Evolutionary conservation across 73 alveolate genomes (phyloP), one percentile per base, ranked within the genome.

Genomic region (Paramecium caudatum): DNA sequence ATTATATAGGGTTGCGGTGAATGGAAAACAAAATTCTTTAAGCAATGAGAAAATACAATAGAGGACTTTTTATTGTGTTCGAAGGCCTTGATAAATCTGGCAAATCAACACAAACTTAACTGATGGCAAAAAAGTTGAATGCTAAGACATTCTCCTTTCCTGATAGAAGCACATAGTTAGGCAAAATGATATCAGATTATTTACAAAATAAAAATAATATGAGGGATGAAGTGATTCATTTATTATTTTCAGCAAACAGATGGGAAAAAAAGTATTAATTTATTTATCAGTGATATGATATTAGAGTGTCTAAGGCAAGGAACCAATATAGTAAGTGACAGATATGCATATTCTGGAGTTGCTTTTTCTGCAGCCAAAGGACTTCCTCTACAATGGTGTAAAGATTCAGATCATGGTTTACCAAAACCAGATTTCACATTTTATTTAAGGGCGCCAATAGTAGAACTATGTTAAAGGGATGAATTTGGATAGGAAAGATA

Each of bases 71-170:
- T 70, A 93, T 96, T n/a, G 98, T 94, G 9, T 83, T 96, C 21
- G 99, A 96, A 61, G 99, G 99, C 2, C 91, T 96, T 5, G 99
- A 96, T 85, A 55, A 98, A 21, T 95, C 96, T 45, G 99, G 99
- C 46, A 96, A 96, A 88, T 85, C 98, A 10, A 93, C 99, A 15
- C 93, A 95, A 82, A 41, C 93, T 34, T 61, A 87, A 69, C 25
- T 91, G 23, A 50, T 91, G 3, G 91, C 78, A 15, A 70, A 86
- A 30, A 68, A 82, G 25, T 80, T 95, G 39, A 43, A 88, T 46
- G 91, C 95, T 6, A 47, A 33, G 25, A 61, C 43, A 70, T 74
- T 69, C 30, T 41, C 82, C n/a, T 94, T 43, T 78, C 92, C 96
- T 23, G 94, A 96, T 27, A 47, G 99, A 48, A 91, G 91, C 23